Conservation (phyloP, 2,329 filamentous ascomycete genomes). For the Neonectria ditissima region DNA sequence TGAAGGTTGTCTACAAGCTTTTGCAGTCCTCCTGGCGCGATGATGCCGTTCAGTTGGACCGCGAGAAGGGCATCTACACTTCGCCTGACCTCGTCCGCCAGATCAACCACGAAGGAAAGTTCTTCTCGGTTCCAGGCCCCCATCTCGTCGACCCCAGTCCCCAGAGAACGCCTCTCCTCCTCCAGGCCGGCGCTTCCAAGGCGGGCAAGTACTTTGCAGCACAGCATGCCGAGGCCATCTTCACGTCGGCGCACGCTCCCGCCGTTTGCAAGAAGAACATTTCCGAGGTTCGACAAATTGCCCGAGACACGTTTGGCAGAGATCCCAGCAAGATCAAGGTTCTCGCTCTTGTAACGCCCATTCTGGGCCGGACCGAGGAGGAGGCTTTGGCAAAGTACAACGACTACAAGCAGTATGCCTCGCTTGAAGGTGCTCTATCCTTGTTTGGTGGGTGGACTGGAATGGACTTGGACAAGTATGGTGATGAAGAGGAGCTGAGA, state of each 20-base stretch:
- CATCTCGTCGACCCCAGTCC: conserved; percentile 75
- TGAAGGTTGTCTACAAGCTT: conserved; percentile 74
- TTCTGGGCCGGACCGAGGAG: conserved; percentile 73
- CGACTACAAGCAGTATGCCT: conserved; percentile 71
- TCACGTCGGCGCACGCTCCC: conserved; percentile 74
- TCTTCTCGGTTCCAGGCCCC: conserved; percentile 72
- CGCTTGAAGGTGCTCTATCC: conserved; percentile 72
- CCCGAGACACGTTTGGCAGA: conserved; percentile 64
- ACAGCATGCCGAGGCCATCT: conserved; percentile 78
- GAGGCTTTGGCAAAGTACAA: conserved; percentile 73
- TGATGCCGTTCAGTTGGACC: conserved; percentile 72
- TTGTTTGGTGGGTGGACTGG: conserved; percentile 82
- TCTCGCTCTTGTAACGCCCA: conserved; percentile 72
- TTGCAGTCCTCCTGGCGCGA: conserved; percentile 75
- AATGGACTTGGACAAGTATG: conserved; percentile 66
- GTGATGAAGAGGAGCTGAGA: conserved; percentile 73
- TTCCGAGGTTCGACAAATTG: conserved; percentile 70
- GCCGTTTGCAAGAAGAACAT: conserved; percentile 71
- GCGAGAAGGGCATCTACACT: conserved; percentile 68
- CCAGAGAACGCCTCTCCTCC: conserved; percentile 75
- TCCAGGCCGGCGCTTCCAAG: conserved; percentile 77
- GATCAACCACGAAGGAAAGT: conserved; percentile 75
- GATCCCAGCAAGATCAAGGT: conserved; percentile 74
- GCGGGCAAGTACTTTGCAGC: conserved; percentile 76
- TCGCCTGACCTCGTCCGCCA: conserved; percentile 65